These are phyloP conservation scores for Diaporthe velutina DNA, from an alignment of 2,329 filamentous ascomycete genomes.

Conservation along the genomic window DNA sequence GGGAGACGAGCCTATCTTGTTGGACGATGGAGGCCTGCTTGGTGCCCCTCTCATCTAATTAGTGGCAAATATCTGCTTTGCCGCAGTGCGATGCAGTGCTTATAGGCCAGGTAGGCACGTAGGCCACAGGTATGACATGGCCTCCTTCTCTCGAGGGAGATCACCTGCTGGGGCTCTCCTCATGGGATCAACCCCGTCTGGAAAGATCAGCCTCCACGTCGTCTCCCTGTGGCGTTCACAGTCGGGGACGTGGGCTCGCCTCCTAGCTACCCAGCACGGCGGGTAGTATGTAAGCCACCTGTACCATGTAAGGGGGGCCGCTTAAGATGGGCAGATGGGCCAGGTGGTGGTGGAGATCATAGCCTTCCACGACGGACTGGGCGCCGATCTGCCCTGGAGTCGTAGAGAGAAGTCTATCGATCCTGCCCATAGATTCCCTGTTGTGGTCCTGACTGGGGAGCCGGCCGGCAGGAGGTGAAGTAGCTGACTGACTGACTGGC, in stretches of 20 bases:
- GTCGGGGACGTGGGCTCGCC: conserved; percentile 20
- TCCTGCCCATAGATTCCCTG: conserved; percentile 9
- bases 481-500: neutral
- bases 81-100: neutral
- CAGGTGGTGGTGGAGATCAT: conserved; percentile 19
- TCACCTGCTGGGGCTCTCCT: conserved; percentile 2
- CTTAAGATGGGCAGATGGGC: neutral
- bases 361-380: neutral
- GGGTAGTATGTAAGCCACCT: conserved; percentile 12
- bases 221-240: neutral
- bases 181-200: conserved; percentile 24
- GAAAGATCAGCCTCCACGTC: conserved; percentile 17
- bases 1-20: conserved; percentile 21
- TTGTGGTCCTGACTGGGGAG: neutral
- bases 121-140: neutral
- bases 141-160: neutral
- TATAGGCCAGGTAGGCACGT: too few species aligned
- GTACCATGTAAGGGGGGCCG: neutral
- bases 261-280: neutral
- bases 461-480: conserved; percentile 6
- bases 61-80: conserved; percentile 21
- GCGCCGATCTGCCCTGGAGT: conserved; percentile 1
- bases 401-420: conserved; percentile 22
- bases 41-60: conserved; percentile 23
- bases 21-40: neutral